These are phyloP conservation scores for Thymus quinquecostatus DNA, from an alignment of 257 asterid species.

Conservation along the genomic window DNA sequence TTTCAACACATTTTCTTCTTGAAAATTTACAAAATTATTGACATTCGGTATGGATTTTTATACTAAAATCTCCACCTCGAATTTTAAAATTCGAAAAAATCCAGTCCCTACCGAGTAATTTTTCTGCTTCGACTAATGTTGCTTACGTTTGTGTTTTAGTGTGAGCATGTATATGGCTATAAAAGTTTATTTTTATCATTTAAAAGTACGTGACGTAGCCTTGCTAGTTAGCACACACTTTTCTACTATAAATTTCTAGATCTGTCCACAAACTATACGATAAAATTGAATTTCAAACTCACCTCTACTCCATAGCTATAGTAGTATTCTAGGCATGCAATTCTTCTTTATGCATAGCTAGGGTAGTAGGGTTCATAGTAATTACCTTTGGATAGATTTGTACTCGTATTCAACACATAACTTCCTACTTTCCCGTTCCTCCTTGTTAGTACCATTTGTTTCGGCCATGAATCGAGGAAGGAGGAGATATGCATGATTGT, in stretches of 20 bases:
- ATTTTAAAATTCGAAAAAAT: too few relatives aligned
- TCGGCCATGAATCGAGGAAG: too few relatives aligned
- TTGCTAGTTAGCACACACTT: background rate
- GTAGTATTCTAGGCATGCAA: slow-evolving; percentile 16
- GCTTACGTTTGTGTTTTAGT: background rate
- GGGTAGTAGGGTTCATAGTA: too few relatives aligned
- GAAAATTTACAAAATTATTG: too few relatives aligned
- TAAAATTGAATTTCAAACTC: background rate
- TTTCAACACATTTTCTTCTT: too few relatives aligned
- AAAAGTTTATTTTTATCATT: background rate
- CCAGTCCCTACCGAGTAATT: too few relatives aligned
- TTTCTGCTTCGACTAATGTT: too few relatives aligned
- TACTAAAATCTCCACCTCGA: too few relatives aligned
- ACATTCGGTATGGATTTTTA: too few relatives aligned
- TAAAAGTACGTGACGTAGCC: background rate
- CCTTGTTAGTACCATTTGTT: too few relatives aligned
- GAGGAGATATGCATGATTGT: too few relatives aligned
- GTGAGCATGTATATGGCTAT: background rate
- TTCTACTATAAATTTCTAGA: background rate
- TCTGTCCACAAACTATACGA: background rate
- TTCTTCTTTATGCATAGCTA: background rate
- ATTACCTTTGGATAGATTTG: background rate
- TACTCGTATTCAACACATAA: background rate
- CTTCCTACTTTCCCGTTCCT: background rate
- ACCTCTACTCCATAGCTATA: background rate